Evolutionary conservation across 805 yeast genomes (phyloP).

Genomic region (Candida glaebosa): DNA sequence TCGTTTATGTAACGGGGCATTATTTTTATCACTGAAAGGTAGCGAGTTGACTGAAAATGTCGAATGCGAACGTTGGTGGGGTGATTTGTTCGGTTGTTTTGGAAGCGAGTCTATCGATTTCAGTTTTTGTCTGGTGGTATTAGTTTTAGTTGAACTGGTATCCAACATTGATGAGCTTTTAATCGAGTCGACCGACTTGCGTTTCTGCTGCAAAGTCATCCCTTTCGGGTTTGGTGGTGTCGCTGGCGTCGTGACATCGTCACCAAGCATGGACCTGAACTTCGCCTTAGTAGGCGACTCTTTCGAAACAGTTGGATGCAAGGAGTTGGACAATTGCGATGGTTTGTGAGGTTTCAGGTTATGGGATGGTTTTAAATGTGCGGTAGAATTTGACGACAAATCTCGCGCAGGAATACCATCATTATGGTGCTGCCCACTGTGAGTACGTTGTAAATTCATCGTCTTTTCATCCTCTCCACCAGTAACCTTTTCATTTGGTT

Average conservation of each 20-base stretch:
- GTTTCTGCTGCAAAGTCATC: neutral
- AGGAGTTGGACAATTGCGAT: neutral
- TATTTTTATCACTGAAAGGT: neutral
- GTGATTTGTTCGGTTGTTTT: conserved; percentile 10
- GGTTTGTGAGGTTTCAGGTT: neutral
- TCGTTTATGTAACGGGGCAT: neutral
- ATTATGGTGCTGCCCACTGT: no score
- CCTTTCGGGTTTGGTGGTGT: neutral
- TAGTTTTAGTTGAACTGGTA: no score
- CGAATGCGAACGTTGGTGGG: conserved; percentile 17
- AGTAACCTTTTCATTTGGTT: no score
- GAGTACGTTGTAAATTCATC: no score
- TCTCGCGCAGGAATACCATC: no score
- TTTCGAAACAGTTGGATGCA: neutral
- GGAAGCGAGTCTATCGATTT: no score
- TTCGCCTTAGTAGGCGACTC: neutral
- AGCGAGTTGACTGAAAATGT: conserved; percentile 1
- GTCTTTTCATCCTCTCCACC: no score
- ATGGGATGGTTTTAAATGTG: no score
- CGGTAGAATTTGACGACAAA: no score
- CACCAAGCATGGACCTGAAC: neutral
- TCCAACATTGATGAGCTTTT: neutral
- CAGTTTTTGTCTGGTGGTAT: no score
- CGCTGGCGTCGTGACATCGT: neutral
- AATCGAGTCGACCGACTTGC: neutral